Evolutionary conservation across 768 basidiomycete genomes (phyloP).

Genomic region (Boletus rubescentipes): DNA sequence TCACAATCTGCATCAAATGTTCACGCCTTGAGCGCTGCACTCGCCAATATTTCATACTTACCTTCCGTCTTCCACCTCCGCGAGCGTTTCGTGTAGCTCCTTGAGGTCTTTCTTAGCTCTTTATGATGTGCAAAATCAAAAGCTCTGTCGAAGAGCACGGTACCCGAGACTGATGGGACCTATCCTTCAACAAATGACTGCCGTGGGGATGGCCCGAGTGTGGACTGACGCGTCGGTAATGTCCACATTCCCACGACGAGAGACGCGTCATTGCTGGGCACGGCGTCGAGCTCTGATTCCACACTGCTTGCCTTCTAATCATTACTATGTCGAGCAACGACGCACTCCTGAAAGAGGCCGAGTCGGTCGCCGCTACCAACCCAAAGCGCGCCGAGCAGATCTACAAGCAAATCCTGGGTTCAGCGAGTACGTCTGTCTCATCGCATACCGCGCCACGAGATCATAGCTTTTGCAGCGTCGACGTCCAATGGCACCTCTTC

Average conservation of each 20-base stretch:
- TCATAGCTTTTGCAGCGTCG: slow-evolving; percentile 21
- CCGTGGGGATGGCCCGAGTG: no score
- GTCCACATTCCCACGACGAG: slow-evolving; percentile 22
- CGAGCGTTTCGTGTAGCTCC: no score
- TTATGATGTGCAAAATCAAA: no score
- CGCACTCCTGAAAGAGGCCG: slow-evolving; percentile 46
- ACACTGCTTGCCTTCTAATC: background rate
- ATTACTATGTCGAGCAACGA: slow-evolving; percentile 26
- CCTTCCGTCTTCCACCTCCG: no score
- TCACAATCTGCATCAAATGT: no score
- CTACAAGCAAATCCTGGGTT: slow-evolving; percentile 67
- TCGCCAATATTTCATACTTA: no score
- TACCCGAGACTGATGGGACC: no score
- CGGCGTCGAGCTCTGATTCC: background rate
- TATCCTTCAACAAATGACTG: no score
- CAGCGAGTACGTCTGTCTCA: slow-evolving; percentile 31
- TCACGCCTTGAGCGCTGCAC: no score
- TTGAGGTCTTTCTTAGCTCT: no score
- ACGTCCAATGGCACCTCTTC: slow-evolving; percentile 34
- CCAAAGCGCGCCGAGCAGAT: slow-evolving; percentile 66
- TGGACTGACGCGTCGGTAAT: no score
- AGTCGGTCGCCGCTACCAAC: slow-evolving; percentile 42
- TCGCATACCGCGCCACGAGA: background rate
- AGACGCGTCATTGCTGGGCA: slow-evolving; percentile 25
- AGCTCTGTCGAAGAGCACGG: no score